Evolutionary conservation across 371 early-diverging fungal genomes (phyloP).

Genomic region (Funneliformis caledonium): DNA sequence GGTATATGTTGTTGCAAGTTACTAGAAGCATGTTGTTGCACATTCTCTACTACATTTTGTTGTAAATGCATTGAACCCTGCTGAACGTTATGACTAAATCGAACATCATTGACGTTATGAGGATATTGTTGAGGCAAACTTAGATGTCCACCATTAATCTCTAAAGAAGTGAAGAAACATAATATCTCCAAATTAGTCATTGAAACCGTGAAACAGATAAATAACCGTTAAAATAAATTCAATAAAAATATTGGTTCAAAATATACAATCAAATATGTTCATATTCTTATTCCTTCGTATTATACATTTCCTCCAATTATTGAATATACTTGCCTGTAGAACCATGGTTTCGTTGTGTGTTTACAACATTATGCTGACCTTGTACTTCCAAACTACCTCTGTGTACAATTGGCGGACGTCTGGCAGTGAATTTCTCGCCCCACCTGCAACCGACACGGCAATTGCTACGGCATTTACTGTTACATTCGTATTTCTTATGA

Average conservation of each 20-base stretch:
- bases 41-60: not conserved
- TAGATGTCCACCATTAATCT: not conserved
- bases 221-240: no score
- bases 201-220: no score
- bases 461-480: not conserved
- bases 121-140: not conserved
- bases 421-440: conserved; percentile 29
- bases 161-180: not conserved
- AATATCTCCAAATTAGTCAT: not conserved
- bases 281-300: no score
- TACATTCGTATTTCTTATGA: conserved; percentile 39
- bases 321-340: no score
- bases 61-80: not conserved
- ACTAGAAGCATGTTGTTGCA: no score
- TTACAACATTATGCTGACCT: conserved; percentile 1
- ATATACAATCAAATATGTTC: no score
- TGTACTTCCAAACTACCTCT: conserved; percentile 9
- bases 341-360: not conserved
- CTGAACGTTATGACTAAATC: not conserved
- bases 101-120: not conserved
- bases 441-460: conserved; percentile 38
- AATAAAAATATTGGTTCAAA: no score
- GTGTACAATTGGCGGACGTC: conserved; percentile 16
- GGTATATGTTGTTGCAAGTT: not conserved
- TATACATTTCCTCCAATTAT: no score